Evolutionary conservation across 2,329 filamentous ascomycete species (phyloP).

Genomic region (Pseudodiploospora longispora): DNA sequence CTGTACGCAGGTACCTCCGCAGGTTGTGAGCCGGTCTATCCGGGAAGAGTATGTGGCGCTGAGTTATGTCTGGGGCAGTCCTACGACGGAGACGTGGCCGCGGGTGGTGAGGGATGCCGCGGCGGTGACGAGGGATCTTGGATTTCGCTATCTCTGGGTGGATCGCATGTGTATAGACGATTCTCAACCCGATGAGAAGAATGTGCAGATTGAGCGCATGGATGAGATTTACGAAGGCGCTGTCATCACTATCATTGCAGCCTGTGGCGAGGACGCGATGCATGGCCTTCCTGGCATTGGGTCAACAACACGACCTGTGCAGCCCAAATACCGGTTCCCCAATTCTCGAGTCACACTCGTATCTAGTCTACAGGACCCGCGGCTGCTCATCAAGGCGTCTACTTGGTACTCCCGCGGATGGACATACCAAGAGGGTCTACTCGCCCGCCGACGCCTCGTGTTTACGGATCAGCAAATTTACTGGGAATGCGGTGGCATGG

Average conservation of each 20-base stretch:
- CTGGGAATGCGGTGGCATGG: slow-evolving; percentile 31
- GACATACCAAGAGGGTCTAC: slow-evolving; percentile 32
- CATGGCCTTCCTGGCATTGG: slow-evolving; percentile 28
- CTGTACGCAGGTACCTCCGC: slow-evolving; percentile 23
- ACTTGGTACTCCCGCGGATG: slow-evolving; percentile 29
- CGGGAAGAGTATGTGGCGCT: slow-evolving; percentile 23
- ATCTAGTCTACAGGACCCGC: slow-evolving; percentile 22
- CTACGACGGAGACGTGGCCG: slow-evolving; percentile 19
- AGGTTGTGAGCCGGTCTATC: slow-evolving; percentile 20
- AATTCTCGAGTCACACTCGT: slow-evolving; percentile 25
- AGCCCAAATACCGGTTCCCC: slow-evolving; percentile 24
- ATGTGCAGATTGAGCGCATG: slow-evolving; percentile 27
- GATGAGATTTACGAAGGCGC: slow-evolving; percentile 28
- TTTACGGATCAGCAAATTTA: slow-evolving; percentile 33
- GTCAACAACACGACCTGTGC: slow-evolving; percentile 15
- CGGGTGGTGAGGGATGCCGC: slow-evolving; percentile 24
- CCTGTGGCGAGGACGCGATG: slow-evolving; percentile 23
- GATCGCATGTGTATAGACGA: slow-evolving; percentile 28
- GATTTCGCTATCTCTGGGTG: slow-evolving; percentile 30
- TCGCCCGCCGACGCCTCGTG: slow-evolving; percentile 27
- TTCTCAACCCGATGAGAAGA: slow-evolving; percentile 15
- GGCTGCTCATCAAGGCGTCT: slow-evolving; percentile 21
- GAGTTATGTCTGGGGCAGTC: slow-evolving; percentile 27
- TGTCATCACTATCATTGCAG: slow-evolving; percentile 30
- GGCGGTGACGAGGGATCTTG: slow-evolving; percentile 21